These are phyloP conservation scores for Podospora appendiculata DNA, from an alignment of 495 filamentous ascomycete species.

Conservation along the genomic window DNA sequence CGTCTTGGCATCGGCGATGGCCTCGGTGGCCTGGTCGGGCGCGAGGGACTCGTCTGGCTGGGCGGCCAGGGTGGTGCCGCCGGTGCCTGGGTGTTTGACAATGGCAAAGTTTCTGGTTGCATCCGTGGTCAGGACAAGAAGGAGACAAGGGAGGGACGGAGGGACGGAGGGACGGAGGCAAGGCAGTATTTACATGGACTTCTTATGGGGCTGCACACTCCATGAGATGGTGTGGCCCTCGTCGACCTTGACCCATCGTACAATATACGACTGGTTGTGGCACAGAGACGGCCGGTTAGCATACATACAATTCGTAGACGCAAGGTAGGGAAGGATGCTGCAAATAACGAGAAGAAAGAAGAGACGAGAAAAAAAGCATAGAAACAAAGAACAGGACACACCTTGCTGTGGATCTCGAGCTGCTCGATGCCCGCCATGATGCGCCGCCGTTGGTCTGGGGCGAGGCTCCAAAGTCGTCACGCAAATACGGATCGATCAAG, in stretches of 20 bases:
- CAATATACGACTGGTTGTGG: slow-evolving; percentile 74
- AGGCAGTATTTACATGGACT: slow-evolving; percentile 58
- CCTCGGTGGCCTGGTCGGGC: slow-evolving; percentile 38
- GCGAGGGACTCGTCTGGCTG: slow-evolving; percentile 36
- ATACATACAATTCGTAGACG: background rate
- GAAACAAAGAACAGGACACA: slow-evolving; percentile 36
- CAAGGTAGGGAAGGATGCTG: background rate
- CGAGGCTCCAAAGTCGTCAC: background rate
- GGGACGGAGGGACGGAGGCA: background rate
- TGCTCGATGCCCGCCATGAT: slow-evolving; percentile 92
- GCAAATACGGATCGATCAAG: background rate
- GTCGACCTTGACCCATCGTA: slow-evolving; percentile 91
- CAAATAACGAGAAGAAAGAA: background rate
- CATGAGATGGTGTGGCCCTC: slow-evolving; percentile 89
- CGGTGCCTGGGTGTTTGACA: slow-evolving; percentile 86
- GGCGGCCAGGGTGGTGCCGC: slow-evolving; percentile 45
- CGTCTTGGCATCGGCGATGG: slow-evolving; percentile 26
- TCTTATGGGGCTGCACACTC: slow-evolving; percentile 95
- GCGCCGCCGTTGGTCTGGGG: background rate
- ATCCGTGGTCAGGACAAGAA: background rate
- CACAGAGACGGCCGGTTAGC: background rate
- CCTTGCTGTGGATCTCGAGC: slow-evolving; percentile 96
- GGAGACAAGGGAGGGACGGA: too few relatives aligned
- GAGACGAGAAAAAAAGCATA: background rate
- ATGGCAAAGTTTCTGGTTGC: slow-evolving; percentile 78